Conservation (phyloP, 2,329 filamentous ascomycete species). For the Aciculosporium take region DNA sequence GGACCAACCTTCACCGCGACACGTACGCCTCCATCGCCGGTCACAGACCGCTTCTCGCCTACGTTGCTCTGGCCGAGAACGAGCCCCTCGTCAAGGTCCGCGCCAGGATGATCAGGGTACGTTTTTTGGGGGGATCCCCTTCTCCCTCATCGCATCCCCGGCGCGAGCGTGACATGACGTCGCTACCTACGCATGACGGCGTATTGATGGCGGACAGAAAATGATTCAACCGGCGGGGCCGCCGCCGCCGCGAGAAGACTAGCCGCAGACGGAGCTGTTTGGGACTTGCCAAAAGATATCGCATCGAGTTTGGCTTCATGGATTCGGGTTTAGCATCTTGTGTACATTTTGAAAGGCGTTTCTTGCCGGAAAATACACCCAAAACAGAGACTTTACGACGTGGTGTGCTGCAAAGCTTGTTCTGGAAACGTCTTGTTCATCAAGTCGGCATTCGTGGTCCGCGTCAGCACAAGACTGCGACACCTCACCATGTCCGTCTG, state of each 20-base stretch:
- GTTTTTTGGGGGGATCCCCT: too few species aligned
- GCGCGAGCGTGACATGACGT: background rate
- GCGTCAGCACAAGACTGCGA: too few species aligned
- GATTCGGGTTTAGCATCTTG: background rate
- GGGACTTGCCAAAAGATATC: background rate
- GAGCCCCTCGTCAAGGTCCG: slow-evolving; percentile 70
- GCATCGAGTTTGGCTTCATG: background rate
- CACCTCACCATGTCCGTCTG: too few species aligned
- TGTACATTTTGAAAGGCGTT: background rate
- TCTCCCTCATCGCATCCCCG: too few species aligned
- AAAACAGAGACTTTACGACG: too few species aligned
- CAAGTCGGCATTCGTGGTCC: too few species aligned
- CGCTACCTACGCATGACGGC: too few species aligned
- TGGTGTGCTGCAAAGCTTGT: background rate
- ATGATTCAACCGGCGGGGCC: slow-evolving; percentile 51
- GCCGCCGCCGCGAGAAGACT: slow-evolving; percentile 41
- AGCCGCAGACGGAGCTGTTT: slow-evolving; percentile 8
- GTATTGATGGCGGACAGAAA: slow-evolving; percentile 30
- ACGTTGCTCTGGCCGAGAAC: slow-evolving; percentile 81
- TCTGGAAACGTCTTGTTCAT: background rate
- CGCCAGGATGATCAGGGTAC: slow-evolving; percentile 61
- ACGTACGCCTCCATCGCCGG: slow-evolving; percentile 80
- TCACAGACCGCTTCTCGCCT: slow-evolving; percentile 75
- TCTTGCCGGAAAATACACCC: background rate
- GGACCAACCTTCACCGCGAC: slow-evolving; percentile 88